Evolutionary conservation across 805 yeast species (phyloP).

Genomic region (Lachancea thermotolerans): DNA sequence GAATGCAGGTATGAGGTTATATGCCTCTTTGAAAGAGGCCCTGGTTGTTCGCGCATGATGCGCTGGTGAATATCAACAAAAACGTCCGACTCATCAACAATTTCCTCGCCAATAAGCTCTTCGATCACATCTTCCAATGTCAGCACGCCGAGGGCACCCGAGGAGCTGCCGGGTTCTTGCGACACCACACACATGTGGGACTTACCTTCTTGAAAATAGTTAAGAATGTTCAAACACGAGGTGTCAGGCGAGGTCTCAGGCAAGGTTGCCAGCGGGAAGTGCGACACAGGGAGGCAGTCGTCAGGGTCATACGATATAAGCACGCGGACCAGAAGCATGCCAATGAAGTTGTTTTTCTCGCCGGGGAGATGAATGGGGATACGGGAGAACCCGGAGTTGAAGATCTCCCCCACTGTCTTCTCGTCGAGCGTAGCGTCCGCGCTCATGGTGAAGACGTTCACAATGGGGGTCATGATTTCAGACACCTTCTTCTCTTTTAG

Average conservation of each 20-base stretch:
- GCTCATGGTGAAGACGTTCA: constrained; percentile 80
- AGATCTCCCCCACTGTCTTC: constrained; percentile 75
- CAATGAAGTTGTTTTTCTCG: constrained; percentile 86
- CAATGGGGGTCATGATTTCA: constrained; percentile 90
- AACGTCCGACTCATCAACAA: constrained; percentile 93
- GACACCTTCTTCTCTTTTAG: constrained; percentile 84
- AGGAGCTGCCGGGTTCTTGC: constrained; percentile 71
- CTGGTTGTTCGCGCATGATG: constrained; percentile 70
- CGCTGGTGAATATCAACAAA: constrained; percentile 85
- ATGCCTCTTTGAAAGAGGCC: constrained; percentile 65
- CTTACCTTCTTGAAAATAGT: constrained; percentile 96
- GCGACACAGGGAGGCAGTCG: constrained; percentile 85
- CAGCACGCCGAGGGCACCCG: constrained; percentile 84
- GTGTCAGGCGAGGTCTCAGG: constrained; percentile 93
- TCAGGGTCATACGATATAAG: constrained; percentile 95
- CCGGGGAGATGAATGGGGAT: constrained; percentile 89
- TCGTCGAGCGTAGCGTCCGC: constrained; percentile 81
- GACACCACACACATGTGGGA: constrained; percentile 95
- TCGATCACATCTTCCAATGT: constrained; percentile 98
- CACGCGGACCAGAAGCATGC: constrained; percentile 89
- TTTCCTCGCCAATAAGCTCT: constrained; percentile 95
- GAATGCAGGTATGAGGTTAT: constrained; percentile 63
- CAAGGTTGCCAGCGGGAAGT: constrained; percentile 90
- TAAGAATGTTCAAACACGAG: constrained; percentile 86
- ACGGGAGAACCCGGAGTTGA: constrained; percentile 90